These are phyloP conservation scores for Ocimum tenuiflorum DNA, from an alignment of 257 asterid species.

Conservation along the genomic window DNA sequence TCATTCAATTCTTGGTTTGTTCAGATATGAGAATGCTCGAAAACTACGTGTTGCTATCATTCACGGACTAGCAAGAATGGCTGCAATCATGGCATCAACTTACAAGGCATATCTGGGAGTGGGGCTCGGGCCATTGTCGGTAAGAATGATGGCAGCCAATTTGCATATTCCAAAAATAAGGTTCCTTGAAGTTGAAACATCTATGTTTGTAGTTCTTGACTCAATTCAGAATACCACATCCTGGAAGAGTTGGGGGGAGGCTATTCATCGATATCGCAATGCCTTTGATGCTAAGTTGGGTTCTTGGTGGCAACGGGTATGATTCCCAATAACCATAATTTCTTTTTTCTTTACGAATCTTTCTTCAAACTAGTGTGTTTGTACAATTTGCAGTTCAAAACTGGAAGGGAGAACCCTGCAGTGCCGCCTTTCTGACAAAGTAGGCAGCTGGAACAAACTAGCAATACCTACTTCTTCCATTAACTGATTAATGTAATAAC, in stretches of 20 bases:
- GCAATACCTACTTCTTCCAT: not conserved
- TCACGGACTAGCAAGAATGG: conserved; percentile 97
- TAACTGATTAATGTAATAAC: too few relatives aligned
- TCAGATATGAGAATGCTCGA: conserved; percentile 79
- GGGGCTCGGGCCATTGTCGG: conserved; percentile 92
- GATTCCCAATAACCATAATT: not conserved
- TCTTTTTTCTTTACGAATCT: too few relatives aligned
- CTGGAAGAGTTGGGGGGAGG: conserved; percentile 96
- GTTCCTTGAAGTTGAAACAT: not conserved
- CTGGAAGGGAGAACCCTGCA: conserved; percentile 80
- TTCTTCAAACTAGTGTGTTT: not conserved
- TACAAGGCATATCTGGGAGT: conserved; percentile 89
- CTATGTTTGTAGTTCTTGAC: conserved; percentile 62
- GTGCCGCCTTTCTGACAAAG: conserved; percentile 88
- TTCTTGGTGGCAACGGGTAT: conserved; percentile 94
- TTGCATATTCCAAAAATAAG: not conserved
- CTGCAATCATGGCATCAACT: conserved; percentile 93
- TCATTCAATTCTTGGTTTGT: conserved; percentile 6
- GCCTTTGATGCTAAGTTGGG: conserved; percentile 96
- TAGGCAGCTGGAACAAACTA: too few relatives aligned
- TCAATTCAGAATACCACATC: conserved; percentile 78
- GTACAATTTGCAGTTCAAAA: conserved; percentile 47
- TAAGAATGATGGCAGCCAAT: conserved; percentile 24
- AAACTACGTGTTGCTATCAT: conserved; percentile 74
- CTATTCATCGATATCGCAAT: conserved; percentile 72